Evolutionary conservation across 2,329 filamentous ascomycete species (phyloP), one percentile per base, ranked within the genome.

Genomic region (Trichophyton mentagrophytes): DNA sequence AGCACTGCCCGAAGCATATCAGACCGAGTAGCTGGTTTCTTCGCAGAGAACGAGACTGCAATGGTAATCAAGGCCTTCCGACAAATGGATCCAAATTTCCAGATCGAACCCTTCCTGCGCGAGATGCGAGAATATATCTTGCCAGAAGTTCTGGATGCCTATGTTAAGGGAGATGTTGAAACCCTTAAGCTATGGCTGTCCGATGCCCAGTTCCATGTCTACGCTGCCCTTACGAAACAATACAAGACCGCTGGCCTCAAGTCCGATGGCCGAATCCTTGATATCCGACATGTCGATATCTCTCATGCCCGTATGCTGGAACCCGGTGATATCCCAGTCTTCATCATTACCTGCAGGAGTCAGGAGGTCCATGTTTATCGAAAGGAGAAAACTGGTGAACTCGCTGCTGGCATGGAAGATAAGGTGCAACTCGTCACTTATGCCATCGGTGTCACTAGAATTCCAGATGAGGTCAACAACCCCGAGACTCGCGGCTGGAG

Each of bases 381-480:
- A 64, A 95, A 97, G 66, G 85, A 87, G 62, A 97, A 99, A 81
- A 87, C 87, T 0, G 86, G 86, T 65, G 81, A 96, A 74, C 83
- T 99, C 56, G 91, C 92, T 2, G 92, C 92, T 11, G 93, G 93
- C 49, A 97, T 96, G 90, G 93, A 99, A 75, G 93, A 99, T 76
- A 95, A 91, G 77, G 93, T 99, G 25, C 93, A 99, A 76, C 85
- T 96, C 67, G 93, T 99, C 66, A 97, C 93, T 1, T 99, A 99
- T 71, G 93, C 92, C 65, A 97, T 99, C 67, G 93, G 93, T 68
- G 88, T 99, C 63, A 99, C 93, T 2, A 82, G 93, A 66, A 85
- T 95, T 63, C 86, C 93, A 1, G 93, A 99, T 72, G 93, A 99
- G 67, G 92, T 97, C 67, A 92, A 86, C 79, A 97, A 99, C 74